Evolutionary conservation across 1,284 basidiomycete genomes (phyloP), one percentile per base, ranked within the genome.

Genomic region (Leccinum ponderosum): DNA sequence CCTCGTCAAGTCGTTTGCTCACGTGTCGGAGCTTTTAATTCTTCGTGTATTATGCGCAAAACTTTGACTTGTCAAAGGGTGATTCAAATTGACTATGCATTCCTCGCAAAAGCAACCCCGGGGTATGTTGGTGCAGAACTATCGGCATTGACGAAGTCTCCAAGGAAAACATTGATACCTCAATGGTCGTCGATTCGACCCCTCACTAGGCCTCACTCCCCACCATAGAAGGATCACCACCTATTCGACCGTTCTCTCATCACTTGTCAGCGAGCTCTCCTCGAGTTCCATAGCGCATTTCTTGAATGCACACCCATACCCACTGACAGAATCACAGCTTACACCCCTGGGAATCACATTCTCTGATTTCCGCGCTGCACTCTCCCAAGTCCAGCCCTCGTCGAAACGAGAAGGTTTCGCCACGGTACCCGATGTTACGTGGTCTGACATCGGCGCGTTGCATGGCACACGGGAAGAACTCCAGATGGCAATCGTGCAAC

Each of bases 331-430:
- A 47, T 78, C 83, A 1, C 91, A 98, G 73, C 89, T 98, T 2
- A 82, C 83, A 0, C 88, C 91, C 0, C 80, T 99, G 5, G 87
- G 85, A 61, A 93, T 99, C 71, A 93, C 87, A 0, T 85, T 87
- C 17, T 72, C 80, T 1, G 95, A 97, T 75, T 99, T 99, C 72
- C 77, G 76, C 3, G 77, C 80, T 2, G 96, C 97, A 0, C 83
- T 98, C 15, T 84, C 87, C 60, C 84, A 94, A 48, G 89, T 98
- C 0, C 97, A 98, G 73, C 97, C 97, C 0, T 97, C 95, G 0
- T 95, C 96, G 6, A 97, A 97, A 73, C 91, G 97, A 57, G 97
- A 99, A 80, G 97, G 97, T 3, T 99, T 99, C 68, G 91, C 97
- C 3, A 98, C 96, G 0, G 91, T 98, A 0, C 97, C 97, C 0